phyloP scores from a whole-genome alignment of 2,329 filamentous ascomycete species.

The Ceratocystis cubensis region DNA sequence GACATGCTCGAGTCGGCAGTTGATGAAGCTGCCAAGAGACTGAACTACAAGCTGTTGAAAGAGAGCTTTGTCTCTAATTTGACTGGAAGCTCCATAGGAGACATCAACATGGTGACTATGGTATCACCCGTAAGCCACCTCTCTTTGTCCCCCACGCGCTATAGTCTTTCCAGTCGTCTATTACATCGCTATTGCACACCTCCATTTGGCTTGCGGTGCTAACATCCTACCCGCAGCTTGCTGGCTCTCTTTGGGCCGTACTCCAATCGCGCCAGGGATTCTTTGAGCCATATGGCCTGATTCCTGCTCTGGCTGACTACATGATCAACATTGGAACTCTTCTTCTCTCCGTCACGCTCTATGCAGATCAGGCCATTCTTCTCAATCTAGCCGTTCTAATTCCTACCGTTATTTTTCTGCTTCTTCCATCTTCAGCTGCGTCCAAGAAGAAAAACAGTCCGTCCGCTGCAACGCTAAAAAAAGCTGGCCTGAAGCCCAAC shows the following conservation, averaged over 20 bases:
- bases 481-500: conserved; percentile 27
- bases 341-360: conserved; percentile 75
- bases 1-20: conserved; percentile 31
- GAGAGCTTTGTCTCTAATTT: conserved; percentile 92
- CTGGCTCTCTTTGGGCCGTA: conserved; percentile 75
- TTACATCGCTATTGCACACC: not conserved
- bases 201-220: conserved; percentile 22
- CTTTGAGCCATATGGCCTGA: conserved; percentile 60
- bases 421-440: conserved; percentile 32
- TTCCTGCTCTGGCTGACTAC: conserved; percentile 67
- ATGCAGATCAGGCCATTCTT: conserved; percentile 52
- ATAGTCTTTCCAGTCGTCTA: conserved; percentile 10
- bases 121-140: conserved; percentile 60
- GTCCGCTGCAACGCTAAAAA: conserved; percentile 31
- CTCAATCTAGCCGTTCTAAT: conserved; percentile 62
- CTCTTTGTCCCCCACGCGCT: not conserved
- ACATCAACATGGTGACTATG: conserved; percentile 77
- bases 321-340: conserved; percentile 73
- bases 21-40: conserved; percentile 28
- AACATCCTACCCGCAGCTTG: conserved; percentile 42
- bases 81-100: conserved; percentile 65
- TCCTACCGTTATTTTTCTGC: conserved; percentile 51
- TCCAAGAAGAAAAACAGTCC: conserved; percentile 22
- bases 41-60: conserved; percentile 72
- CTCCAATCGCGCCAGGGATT: conserved; percentile 74